Base-by-base conservation (phyloP, 2,329 filamentous ascomycete species). In the Botrytis galanthina region DNA sequence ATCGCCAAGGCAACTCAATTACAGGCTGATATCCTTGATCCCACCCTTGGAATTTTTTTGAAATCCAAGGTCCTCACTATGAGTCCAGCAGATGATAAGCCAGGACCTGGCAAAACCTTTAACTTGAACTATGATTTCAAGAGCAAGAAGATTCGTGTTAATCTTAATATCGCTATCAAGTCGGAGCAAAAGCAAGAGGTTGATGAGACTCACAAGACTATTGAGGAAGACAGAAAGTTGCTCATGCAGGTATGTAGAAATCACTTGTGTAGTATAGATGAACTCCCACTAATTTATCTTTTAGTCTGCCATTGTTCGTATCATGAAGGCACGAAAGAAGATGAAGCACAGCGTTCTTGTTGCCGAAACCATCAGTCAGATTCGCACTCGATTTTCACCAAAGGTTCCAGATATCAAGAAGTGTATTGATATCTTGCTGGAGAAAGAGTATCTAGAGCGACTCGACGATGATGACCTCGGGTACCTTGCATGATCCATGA, bases 301-400 rank as follows among this genome's bases (percentile, higher is more conserved):
- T 69, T 73, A 99, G 95, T 98, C 96, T 75, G 95, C 95, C 37
- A 98, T 99, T 82, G 96, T 99, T 73, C 93, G 96, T 80, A 98
- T 99, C 85, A 99, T 99, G 96, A 99, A 99, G 86, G 97, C 95
- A 5, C 92, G 96, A 75, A 98, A 99, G 90, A 93, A 92, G 85
- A 97, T 98, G 93, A 98, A 98, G 89, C 95, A 99, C 84, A 91
- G 92, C 75, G 92, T 96, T 81, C 91, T 99, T 20, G 94, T 99
- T 72, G 92, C 93, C 81, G 96, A 99, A 84, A 97, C 95, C 37
- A 98, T 99, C 82, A 92, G 91, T 80, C 96, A 98, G 83, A 98
- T 99, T 82, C 93, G 93, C 82, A 91, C 90, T 60, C 93, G 96
- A 59, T 99, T 99, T 83, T 91, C 94, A 73, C 96, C 96, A 59